Conservation (phyloP, 1,139 yeast genomes). For the Blastobotrys raffinosifermentans region DNA sequence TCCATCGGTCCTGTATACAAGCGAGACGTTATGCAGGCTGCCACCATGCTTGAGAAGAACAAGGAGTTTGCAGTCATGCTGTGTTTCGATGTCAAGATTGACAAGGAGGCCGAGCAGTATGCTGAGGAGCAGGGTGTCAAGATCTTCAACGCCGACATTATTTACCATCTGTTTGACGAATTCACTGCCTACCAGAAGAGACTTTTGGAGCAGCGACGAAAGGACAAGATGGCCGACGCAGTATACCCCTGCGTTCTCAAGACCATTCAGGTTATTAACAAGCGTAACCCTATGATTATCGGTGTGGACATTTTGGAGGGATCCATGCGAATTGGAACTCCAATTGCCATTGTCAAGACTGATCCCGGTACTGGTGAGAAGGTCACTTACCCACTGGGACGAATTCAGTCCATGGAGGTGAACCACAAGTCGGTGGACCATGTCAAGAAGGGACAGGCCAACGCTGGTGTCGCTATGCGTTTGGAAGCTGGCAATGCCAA, state of each 20-base stretch:
- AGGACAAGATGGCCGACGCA: conserved; percentile 82
- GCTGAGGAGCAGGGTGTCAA: conserved; percentile 89
- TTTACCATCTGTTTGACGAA: conserved; percentile 92
- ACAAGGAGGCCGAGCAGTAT: conserved; percentile 96
- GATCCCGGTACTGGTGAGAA: conserved; percentile 83
- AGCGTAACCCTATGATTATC: conserved; percentile 97
- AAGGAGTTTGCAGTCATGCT: conserved; percentile 95
- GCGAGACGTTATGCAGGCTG: conserved; percentile 96
- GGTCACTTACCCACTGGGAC: conserved; percentile 70
- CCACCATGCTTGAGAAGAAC: conserved; percentile 94
- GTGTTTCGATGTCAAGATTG: conserved; percentile 95
- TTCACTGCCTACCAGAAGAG: conserved; percentile 89
- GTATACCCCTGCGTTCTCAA: conserved; percentile 93
- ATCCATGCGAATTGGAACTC: conserved; percentile 82
- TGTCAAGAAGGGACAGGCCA: conserved; percentile 91
- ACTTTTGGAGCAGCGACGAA: conserved; percentile 82
- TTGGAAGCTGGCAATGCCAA: conserved; percentile 86
- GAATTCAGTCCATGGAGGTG: conserved; percentile 83
- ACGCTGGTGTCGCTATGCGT: conserved; percentile 98
- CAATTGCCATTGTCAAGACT: conserved; percentile 86
- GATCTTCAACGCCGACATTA: conserved; percentile 92
- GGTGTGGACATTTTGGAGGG: conserved; percentile 98
- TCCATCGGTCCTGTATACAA: conserved; percentile 97
- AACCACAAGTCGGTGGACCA: conserved; percentile 77
- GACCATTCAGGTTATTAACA: conserved; percentile 93